Evolutionary conservation across 2,329 filamentous ascomycete genomes (phyloP).

Genomic region (Clarireedia homoeocarpa): DNA sequence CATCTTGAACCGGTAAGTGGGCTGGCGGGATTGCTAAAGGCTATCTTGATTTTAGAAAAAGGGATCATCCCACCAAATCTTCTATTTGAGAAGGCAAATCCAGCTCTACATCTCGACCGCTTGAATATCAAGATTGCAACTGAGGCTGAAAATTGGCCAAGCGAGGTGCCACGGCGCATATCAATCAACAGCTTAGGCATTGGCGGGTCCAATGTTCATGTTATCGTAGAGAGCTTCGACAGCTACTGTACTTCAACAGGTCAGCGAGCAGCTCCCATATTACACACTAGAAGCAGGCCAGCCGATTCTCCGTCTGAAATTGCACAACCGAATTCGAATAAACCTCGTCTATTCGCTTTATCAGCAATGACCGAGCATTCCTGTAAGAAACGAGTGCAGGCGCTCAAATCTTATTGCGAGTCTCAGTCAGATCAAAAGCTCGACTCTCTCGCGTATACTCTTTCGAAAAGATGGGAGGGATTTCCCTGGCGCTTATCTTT

Average conservation of each 20-base stretch:
- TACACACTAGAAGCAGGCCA: too few species aligned
- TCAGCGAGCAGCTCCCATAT: too few species aligned
- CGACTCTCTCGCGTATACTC: slow-evolving; percentile 5
- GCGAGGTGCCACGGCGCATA: slow-evolving; percentile 2
- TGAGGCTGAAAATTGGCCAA: slow-evolving; percentile 4
- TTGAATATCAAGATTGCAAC: background rate
- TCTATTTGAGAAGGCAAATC: slow-evolving; percentile 29
- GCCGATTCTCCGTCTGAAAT: too few species aligned
- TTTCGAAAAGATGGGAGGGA: background rate
- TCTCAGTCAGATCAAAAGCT: too few species aligned
- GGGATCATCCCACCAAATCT: slow-evolving; percentile 26
- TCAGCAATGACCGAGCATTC: too few species aligned
- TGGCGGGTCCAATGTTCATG: slow-evolving; percentile 37
- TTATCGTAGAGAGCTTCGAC: too few species aligned
- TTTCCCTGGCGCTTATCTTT: slow-evolving; percentile 17
- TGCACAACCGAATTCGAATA: too few species aligned
- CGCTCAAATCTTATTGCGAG: too few species aligned
- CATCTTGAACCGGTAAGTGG: slow-evolving; percentile 26
- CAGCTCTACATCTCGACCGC: slow-evolving; percentile 18
- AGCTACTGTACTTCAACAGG: too few species aligned
- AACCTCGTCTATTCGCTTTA: too few species aligned
- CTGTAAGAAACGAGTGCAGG: too few species aligned
- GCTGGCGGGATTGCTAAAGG: slow-evolving; percentile 26
- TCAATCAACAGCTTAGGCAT: slow-evolving; percentile 33
- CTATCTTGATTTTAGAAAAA: slow-evolving; percentile 22